A percentile compares a stretch with the other conserved stretches of the same genome.
phyloP scores from a whole-genome alignment of 345 rosid genomes.

The Lepidium sativum region DNA sequence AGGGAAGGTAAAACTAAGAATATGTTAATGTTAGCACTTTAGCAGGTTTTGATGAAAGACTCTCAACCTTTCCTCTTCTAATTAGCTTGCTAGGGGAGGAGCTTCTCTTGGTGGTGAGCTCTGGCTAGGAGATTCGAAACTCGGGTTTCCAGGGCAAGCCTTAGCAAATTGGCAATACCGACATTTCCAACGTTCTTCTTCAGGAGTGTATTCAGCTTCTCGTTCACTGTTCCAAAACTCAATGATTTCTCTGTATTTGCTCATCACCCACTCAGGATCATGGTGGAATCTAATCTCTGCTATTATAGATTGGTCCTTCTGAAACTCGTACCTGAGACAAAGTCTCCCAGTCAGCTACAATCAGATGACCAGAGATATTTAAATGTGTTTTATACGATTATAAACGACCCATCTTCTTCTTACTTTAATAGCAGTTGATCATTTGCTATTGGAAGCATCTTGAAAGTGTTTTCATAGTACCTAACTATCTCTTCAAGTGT shows the following conservation, averaged over 20 bases:
- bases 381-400: neutral
- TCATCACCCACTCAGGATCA: conserved; percentile 47
- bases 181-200: conserved; percentile 88
- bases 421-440: conserved; percentile 52
- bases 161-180: conserved; percentile 46
- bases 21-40: too few species aligned
- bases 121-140: neutral
- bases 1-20: too few species aligned
- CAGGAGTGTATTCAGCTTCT: conserved; percentile 50
- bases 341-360: neutral
- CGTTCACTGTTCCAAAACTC: conserved; percentile 60
- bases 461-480: conserved; percentile 44
- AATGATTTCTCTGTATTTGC: conserved; percentile 33
- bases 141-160: conserved; percentile 34
- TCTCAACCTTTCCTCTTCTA: neutral
- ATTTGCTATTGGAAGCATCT: conserved; percentile 39
- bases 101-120: conserved; percentile 21
- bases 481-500: conserved; percentile 61
- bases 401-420: conserved; percentile 5
- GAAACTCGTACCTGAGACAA: conserved; percentile 61
- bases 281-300: conserved; percentile 54
- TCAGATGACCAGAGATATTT: neutral
- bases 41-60: neutral
- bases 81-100: conserved; percentile 12
- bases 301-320: conserved; percentile 53